Evolutionary conservation across 2,329 filamentous ascomycete genomes (phyloP).

Genomic region (Diaporthe australafricana): DNA sequence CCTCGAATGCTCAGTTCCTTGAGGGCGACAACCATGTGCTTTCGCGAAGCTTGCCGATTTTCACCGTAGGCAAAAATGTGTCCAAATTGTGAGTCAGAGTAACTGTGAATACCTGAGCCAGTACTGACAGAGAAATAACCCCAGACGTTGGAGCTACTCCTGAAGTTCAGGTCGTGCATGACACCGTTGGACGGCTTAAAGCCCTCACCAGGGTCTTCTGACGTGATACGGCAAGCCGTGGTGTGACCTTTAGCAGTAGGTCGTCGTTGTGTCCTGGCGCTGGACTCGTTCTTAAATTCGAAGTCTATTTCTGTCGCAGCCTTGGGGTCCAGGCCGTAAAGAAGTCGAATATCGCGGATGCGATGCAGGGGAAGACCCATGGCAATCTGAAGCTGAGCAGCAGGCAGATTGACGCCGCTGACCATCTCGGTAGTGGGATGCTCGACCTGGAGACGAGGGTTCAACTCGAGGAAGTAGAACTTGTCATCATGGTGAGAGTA

Average conservation of each 20-base stretch:
- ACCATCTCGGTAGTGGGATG: constrained; percentile 99
- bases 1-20: constrained; percentile 99
- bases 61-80: constrained; percentile 99
- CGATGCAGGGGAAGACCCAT: constrained; percentile 98
- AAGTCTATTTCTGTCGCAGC: constrained; percentile 92
- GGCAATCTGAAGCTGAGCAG: constrained; percentile 96
- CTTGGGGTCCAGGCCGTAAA: constrained; percentile 96
- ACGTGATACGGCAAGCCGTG: constrained; percentile 98
- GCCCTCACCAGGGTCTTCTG: constrained; percentile 97
- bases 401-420: constrained; percentile 94
- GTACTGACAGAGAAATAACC: constrained; percentile 99
- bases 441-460: constrained; percentile 99
- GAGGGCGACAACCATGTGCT: constrained; percentile 98
- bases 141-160: constrained; percentile 98
- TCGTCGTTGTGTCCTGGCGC: constrained; percentile 85
- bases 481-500: constrained; percentile 98
- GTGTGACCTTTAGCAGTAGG: constrained; percentile 96
- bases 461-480: constrained; percentile 99
- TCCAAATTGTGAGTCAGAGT: constrained; percentile 98
- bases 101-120: constrained; percentile 97
- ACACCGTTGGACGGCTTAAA: constrained; percentile 99
- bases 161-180: constrained; percentile 99
- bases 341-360: constrained; percentile 93
- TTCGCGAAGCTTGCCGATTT: constrained; percentile 93
- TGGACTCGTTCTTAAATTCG: constrained; percentile 90